Base-by-base conservation (phyloP, 331 rosid species). In the Malus hybrid region DNA sequence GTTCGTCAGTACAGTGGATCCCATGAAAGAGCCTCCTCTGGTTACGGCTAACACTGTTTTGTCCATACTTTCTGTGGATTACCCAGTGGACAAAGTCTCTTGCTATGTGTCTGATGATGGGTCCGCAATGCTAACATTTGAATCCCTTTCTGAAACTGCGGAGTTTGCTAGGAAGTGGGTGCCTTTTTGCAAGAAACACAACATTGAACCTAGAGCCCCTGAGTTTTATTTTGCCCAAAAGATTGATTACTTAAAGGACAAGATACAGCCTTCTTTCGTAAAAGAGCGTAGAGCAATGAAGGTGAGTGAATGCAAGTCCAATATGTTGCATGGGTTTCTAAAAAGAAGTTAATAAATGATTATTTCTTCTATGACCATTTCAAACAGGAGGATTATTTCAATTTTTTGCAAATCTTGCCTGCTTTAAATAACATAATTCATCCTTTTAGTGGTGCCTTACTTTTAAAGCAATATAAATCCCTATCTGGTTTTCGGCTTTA, bases 81-180 rank as follows among this genome's bases (percentile, higher is more conserved):
- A 95, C 84, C 99, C 99, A 20, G 99, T 94, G n/a, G 98, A 93
- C 89, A 93, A 91, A 90, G 97, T 91, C 78, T 93, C 95, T 63
- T 94, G 98, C 93, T 95, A 95, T 75, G 97, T 95, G 59, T 95
- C 99, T 16, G 99, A 95, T 32, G 99, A 95, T 89, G 99, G 99
- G 81, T 95, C 99, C 11, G 97, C 99, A 65, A 95, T 95, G 99
- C 82, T 95, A 83, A 92, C 97, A 73, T 95, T 95, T 79, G 99
- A 95, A 86, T 78, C 97, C 19, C 95, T 95, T 24, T 95, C 99
- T 29, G 99, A 95, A 89, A 95, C 99, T 71, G 99, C 97, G 20
- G 99, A 95, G 80, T 95, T 95, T 82, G 99, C 97, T 27, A 92
- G 91, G 84, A 90, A 90, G 85, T 95, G 99, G 97, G 97, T 95